Conservation (phyloP, 148 eudicot genomes). For the Camellia lanceoleosa region DNA sequence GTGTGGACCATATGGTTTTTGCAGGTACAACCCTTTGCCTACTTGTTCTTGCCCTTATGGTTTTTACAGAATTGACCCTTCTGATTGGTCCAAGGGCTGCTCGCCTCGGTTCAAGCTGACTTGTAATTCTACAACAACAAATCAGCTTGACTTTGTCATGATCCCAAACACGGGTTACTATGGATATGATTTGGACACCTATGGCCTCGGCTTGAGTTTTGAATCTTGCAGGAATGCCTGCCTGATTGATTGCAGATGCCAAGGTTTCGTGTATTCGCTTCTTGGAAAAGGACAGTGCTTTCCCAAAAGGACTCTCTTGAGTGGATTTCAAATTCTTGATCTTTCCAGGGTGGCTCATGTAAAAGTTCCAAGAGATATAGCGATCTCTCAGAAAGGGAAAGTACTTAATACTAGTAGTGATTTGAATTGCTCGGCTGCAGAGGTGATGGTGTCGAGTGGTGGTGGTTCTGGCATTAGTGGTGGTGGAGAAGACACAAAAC, state of each 20-base stretch:
- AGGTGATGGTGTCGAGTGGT: neutral
- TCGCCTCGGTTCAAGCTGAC: neutral
- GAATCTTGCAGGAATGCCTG: conserved; percentile 13
- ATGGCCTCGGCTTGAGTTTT: neutral
- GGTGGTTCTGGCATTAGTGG: too few relatives aligned
- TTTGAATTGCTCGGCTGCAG: neutral
- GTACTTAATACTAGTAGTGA: neutral
- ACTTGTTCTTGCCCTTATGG: conserved; percentile 9
- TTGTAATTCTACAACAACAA: neutral
- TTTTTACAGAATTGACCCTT: neutral
- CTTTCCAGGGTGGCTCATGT: neutral
- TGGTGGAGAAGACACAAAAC: neutral
- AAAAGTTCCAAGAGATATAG: neutral
- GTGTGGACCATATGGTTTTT: conserved; percentile 14
- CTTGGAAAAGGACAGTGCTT: conserved; percentile 13
- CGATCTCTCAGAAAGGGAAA: neutral
- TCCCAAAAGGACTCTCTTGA: conserved; percentile 4
- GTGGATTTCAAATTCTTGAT: neutral
- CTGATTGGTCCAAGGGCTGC: conserved; percentile 3
- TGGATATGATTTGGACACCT: neutral
- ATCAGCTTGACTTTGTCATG: neutral
- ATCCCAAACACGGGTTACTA: neutral
- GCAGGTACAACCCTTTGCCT: conserved; percentile 4
- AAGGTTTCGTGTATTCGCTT: conserved; percentile 11
- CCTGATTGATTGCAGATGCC: conserved; percentile 16